phyloP scores from a whole-genome alignment of 2,329 filamentous ascomycete species.

The Cladophialophora exuberans region DNA sequence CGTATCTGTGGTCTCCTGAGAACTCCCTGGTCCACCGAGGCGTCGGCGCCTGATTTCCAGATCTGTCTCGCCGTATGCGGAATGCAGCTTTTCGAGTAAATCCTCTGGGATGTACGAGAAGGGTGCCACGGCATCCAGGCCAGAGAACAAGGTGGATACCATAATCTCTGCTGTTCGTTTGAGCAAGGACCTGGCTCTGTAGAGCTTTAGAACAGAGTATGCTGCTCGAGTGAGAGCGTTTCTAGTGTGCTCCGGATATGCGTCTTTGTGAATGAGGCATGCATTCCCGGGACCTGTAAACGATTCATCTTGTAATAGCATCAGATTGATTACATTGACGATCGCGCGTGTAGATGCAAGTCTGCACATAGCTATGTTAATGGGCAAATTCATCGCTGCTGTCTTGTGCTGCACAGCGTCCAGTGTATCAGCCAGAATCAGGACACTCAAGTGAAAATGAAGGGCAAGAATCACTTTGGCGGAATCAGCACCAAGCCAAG shows the following conservation, averaged over 20 bases:
- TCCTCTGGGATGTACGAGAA: not conserved
- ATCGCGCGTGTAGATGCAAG: constrained; percentile 10
- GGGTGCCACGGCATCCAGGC: not conserved
- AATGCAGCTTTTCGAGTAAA: not conserved
- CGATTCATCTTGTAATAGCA: constrained; percentile 3
- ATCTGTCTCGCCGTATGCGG: not conserved
- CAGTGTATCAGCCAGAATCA: constrained; percentile 13
- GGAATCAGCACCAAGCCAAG: not conserved
- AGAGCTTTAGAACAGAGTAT: constrained; percentile 9
- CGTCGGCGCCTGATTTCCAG: not conserved
- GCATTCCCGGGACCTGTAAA: not conserved
- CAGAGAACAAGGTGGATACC: not conserved
- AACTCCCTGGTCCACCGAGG: too few relatives aligned
- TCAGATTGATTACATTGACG: constrained; percentile 12
- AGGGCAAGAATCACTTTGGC: constrained; percentile 2
- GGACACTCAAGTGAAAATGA: constrained; percentile 16
- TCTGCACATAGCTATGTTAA: not conserved
- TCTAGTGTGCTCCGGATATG: constrained; percentile 17
- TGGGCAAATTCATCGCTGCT: not conserved
- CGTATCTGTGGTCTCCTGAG: not conserved
- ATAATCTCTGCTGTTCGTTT: not conserved
- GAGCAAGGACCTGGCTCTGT: not conserved
- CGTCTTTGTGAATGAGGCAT: constrained; percentile 10
- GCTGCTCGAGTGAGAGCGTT: constrained; percentile 4
- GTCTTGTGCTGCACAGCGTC: not conserved